Percentiles rank a stretch among this genome's conserved stretches.
Conservation (phyloP, 208 protist genomes). For the Trypanosoma rangeli region DNA sequence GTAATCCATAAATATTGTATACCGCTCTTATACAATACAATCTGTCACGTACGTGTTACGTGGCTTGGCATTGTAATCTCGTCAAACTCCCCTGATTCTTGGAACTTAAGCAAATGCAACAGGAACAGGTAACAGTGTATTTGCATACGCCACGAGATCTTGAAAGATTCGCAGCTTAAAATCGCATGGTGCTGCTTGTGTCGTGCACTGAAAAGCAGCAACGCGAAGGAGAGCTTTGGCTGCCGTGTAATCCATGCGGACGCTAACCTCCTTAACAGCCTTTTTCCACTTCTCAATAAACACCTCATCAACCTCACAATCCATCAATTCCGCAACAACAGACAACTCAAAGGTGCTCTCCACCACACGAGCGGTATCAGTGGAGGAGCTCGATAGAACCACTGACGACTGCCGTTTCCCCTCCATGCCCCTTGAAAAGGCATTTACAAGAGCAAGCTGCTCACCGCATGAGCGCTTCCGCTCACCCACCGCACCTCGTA, state of each 20-base stretch:
- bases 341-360: background rate
- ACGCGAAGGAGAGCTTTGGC: slow-evolving; percentile 56
- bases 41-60: background rate
- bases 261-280: slow-evolving; percentile 31
- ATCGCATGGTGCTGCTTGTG: background rate
- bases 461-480: slow-evolving; percentile 18
- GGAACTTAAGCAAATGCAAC: slow-evolving; percentile 22
- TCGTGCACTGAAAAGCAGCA: slow-evolving; percentile 22
- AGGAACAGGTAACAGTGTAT: slow-evolving; percentile 20
- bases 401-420: background rate
- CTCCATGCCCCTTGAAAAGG: slow-evolving; percentile 37
- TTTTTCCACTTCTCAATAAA: slow-evolving; percentile 37
- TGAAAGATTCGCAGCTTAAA: slow-evolving; percentile 4
- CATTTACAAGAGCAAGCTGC: slow-evolving; percentile 58
- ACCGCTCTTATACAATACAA: background rate
- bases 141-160: slow-evolving; percentile 22
- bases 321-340: slow-evolving; percentile 19
- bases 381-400: background rate
- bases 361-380: background rate
- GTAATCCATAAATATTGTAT: background rate
- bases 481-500: background rate
- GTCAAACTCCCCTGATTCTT: background rate
- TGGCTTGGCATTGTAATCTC: background rate
- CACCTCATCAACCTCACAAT: slow-evolving; percentile 18
- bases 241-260: slow-evolving; percentile 41